These are phyloP conservation scores for Ganoderma leucocontextum DNA, from an alignment of 1,284 basidiomycete genomes.

Conservation along the genomic window DNA sequence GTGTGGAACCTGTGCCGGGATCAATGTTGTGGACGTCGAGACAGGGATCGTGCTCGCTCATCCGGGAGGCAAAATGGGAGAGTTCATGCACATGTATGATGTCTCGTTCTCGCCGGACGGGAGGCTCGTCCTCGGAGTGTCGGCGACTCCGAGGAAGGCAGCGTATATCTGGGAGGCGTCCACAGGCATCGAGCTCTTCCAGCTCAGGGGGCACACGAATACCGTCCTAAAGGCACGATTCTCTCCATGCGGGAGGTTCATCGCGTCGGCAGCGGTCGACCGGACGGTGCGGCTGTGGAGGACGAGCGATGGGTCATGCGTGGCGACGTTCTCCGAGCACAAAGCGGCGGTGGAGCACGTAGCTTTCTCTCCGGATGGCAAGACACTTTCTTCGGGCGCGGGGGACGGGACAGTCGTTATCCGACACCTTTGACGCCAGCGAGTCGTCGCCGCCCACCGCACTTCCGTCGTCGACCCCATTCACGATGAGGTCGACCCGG, in stretches of 20 bases:
- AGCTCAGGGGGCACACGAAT: neutral
- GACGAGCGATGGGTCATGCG: neutral
- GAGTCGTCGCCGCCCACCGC: too few relatives aligned
- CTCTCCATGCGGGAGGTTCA: constrained; percentile 4
- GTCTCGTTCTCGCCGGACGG: constrained; percentile 1
- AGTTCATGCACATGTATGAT: neutral
- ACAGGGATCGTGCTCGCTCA: neutral
- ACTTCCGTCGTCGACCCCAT: too few relatives aligned
- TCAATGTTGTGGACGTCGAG: neutral
- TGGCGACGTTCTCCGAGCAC: neutral
- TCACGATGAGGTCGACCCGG: too few relatives aligned
- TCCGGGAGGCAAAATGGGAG: neutral
- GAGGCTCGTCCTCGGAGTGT: neutral
- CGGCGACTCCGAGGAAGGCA: too few relatives aligned
- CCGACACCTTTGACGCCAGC: neutral
- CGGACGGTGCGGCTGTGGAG: neutral
- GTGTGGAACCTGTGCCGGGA: neutral
- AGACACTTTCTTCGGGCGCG: neutral
- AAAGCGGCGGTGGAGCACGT: neutral
- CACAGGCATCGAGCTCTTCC: neutral
- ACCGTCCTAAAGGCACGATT: neutral
- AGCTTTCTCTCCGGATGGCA: constrained; percentile 6
- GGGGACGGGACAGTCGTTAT: neutral
- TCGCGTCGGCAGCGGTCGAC: neutral
- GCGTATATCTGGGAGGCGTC: neutral